A percentile compares a stretch with the other conserved stretches of the same genome.
phyloP scores from a whole-genome alignment of 148 eudicot genomes.

The Camellia lanceoleosa region DNA sequence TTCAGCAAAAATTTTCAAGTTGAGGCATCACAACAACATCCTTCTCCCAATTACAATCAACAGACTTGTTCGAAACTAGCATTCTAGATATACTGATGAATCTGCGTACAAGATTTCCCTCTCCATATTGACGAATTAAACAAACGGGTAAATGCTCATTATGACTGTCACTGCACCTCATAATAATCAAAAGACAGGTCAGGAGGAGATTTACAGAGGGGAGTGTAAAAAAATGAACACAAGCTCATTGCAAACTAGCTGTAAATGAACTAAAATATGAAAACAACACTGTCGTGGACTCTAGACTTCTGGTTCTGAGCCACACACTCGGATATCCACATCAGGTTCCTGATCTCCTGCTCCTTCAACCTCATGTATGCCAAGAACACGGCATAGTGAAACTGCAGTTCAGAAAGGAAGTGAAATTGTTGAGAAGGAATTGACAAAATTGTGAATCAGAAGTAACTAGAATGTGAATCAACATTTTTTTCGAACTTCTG shows the following conservation, averaged over 20 bases:
- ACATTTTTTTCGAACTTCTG: neutral
- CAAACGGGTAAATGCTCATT: neutral
- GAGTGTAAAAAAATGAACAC: neutral
- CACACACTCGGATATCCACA: constrained; percentile 99
- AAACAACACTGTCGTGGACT: constrained; percentile 97
- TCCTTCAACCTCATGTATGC: constrained; percentile 93
- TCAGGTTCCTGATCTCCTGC: constrained; percentile 96
- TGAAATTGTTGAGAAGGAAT: neutral
- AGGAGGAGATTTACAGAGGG: constrained; percentile 19
- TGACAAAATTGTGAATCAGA: neutral
- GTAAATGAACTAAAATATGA: constrained; percentile 58
- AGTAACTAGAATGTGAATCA: neutral
- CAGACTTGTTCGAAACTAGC: neutral
- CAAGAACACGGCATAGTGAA: constrained; percentile 89
- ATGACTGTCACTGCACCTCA: neutral
- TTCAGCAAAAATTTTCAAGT: too few species aligned
- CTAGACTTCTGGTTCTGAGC: constrained; percentile 96
- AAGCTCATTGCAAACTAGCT: neutral
- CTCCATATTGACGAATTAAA: neutral
- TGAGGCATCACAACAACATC: too few species aligned
- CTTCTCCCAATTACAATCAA: neutral
- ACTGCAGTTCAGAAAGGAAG: constrained; percentile 52
- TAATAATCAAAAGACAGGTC: neutral
- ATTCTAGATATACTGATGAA: constrained; percentile 1
- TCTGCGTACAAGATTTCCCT: neutral